Base-by-base conservation (phyloP, 805 yeast genomes). In the Yarrowia hollandica region DNA sequence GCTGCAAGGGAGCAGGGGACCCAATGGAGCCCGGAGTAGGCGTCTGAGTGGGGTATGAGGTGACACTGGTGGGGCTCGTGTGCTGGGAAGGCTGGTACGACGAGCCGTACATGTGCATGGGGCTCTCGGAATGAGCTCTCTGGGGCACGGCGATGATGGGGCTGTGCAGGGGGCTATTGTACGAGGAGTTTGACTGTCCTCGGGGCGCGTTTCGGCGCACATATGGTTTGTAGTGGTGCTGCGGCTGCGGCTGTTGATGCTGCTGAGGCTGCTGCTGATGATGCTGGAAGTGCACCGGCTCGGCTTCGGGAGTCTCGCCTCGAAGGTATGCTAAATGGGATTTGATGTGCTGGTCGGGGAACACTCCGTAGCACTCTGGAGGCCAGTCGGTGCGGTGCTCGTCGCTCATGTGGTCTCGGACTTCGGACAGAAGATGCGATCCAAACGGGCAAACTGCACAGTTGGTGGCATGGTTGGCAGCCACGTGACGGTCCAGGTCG, bases 401-500 rank as follows among this genome's bases (percentile, higher is more conserved):
- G 15, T 33, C 39, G 39, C 22, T 15, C 55, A 48, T 48, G 55
- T 48, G 55, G 55, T 48, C 55, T 11, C 55, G n/a, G 14, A 48
- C 35, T 10, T 22, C 39, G 5, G 28, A 6, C 22, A 33, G 22
- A n/a, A 31, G n/a, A 16, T 48, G 55, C 5, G 38, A 22, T 6
- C 22, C 30, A 11, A 31, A 48, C 12, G 38, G 55, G 22, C 55
- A 48, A 2, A 33, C 39, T 15, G 30, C 39, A 26, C 58, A 52
- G 44, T 14, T 12, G 26, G 19, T 25, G 19, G 60, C 35, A 37
- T 65, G 68, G 28, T 38, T 25, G 33, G 64, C 50, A 3, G 50
- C 44, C 21, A 72, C 28, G 54, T 75, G 79, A 7, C 79, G 67
- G 23, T 63, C 62, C 44, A 74, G 56, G 60, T 75, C 79, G 61